Conservation (phyloP, 2,329 filamentous ascomycete genomes). For the Onygena corvina region DNA sequence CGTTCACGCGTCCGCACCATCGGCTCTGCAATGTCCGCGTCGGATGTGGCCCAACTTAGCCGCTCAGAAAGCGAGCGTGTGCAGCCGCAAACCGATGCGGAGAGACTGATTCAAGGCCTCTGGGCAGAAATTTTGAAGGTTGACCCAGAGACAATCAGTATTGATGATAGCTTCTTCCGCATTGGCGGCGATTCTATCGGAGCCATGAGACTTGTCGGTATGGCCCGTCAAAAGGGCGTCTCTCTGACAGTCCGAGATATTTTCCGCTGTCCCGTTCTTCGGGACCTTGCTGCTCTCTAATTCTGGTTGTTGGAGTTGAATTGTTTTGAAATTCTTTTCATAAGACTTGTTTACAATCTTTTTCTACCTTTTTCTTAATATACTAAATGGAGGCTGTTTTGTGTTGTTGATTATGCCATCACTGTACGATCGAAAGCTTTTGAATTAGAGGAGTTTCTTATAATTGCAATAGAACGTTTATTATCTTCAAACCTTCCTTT, state of each 20-base stretch:
- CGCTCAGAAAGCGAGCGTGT: not conserved
- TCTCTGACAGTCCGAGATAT: constrained; percentile 9
- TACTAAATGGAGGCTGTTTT: no score
- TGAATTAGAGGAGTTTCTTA: no score
- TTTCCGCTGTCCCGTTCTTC: constrained; percentile 19
- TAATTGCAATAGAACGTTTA: no score
- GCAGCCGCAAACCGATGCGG: not conserved
- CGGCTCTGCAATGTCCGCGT: not conserved
- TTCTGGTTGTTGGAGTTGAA: not conserved
- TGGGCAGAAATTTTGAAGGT: constrained; percentile 1
- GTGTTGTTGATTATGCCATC: no score
- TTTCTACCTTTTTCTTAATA: no score
- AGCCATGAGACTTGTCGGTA: constrained; percentile 21
- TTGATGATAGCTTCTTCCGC: constrained; percentile 9
- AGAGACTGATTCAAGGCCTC: not conserved
- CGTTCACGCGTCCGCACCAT: constrained; percentile 20
- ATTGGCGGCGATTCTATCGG: constrained; percentile 30
- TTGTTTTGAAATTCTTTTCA: no score
- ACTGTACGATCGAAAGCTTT: no score
- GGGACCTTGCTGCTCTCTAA: constrained; percentile 22
- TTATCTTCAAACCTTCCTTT: no score
- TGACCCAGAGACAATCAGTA: not conserved
- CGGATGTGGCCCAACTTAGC: not conserved
- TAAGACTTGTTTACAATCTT: no score
- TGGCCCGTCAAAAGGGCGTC: not conserved